Conservation (phyloP, 2,329 filamentous ascomycete genomes). For the Claviceps purpurea region DNA sequence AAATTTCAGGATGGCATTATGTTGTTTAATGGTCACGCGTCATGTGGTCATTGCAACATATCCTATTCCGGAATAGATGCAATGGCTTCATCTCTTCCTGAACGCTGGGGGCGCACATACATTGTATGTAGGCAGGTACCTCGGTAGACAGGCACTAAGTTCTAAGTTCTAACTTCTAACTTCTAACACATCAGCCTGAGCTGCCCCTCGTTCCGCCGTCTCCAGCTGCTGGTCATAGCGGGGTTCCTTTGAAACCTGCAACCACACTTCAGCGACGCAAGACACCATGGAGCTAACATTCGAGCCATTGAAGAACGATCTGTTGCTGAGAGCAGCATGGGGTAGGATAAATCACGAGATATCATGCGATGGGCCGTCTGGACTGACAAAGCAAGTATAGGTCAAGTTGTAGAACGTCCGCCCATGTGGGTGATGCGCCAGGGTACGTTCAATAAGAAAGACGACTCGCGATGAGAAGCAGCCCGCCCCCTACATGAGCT, state of each 20-base stretch:
- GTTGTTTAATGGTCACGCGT: no score
- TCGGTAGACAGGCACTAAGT: background rate
- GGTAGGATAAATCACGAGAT: slow-evolving; percentile 38
- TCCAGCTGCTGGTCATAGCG: background rate
- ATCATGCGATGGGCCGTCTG: background rate
- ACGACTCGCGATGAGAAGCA: background rate
- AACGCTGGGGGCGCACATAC: background rate
- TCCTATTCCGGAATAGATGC: no score
- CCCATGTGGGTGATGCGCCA: slow-evolving; percentile 99
- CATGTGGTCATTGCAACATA: no score
- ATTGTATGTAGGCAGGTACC: background rate
- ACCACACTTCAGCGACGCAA: background rate
- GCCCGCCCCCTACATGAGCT: no score
- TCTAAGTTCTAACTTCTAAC: no score
- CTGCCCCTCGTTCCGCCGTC: background rate
- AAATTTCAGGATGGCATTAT: no score
- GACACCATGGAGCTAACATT: slow-evolving; percentile 57
- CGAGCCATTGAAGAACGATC: slow-evolving; percentile 78
- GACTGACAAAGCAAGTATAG: slow-evolving; percentile 28
- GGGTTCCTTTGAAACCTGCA: background rate
- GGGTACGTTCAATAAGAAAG: slow-evolving; percentile 39
- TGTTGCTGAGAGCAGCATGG: slow-evolving; percentile 79
- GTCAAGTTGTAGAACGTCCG: slow-evolving; percentile 79
- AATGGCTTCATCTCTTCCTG: no score
- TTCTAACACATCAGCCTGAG: background rate